Base-by-base conservation (phyloP, 192 early-diverging fungal genomes). In the Dispira simplex region DNA sequence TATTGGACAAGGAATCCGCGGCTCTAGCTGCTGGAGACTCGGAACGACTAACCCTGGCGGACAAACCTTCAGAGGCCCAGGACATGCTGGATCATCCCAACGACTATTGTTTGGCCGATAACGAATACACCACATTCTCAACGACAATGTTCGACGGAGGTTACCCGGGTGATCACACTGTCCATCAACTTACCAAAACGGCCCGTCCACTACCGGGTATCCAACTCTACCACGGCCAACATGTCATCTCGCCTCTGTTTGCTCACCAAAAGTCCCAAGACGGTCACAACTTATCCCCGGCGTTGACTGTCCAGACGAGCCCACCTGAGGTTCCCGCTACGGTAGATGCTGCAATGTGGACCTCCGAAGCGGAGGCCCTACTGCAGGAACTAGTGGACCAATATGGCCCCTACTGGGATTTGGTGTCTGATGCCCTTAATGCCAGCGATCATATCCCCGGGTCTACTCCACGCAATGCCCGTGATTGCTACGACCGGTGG, bases 371-470 rank as follows among this genome's bases (percentile, higher is more conserved):
- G 64, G 84, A 86, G 39, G 68, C 78, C 8, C 67, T 73, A 23
- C 68, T 90, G 47, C 68, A 76, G 32, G 70, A 68, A 12, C 63
- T 86, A 21, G 80, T 82, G 47, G 65, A 71, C 46, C 73, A 75
- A 18, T 82, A 79, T 64, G 68, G 74, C 39, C 79, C 75, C 64
- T 87, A 90, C 68, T 90, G 86, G 85, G 69, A 73, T 39, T 63
- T 84, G 18, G 82, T 90, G 23, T 64, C 74, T n/a, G 86, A 87
- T 27, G 63, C 81, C 0, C 71, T 87, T 20, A 81, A 78, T 54
- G 71, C 75, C 1, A 16, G 44, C 16, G 46, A 44, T n/a, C 59
- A 62, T 39, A n/a, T 62, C n/a, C 59, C 59, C 4, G 43, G 43
- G 14, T 44, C 59, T 16, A n/a, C 12, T 21, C 59, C 59, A 0